Evolutionary conservation across 176 grass and related monocot genomes (phyloP).

Genomic region (Chloris gayana): DNA sequence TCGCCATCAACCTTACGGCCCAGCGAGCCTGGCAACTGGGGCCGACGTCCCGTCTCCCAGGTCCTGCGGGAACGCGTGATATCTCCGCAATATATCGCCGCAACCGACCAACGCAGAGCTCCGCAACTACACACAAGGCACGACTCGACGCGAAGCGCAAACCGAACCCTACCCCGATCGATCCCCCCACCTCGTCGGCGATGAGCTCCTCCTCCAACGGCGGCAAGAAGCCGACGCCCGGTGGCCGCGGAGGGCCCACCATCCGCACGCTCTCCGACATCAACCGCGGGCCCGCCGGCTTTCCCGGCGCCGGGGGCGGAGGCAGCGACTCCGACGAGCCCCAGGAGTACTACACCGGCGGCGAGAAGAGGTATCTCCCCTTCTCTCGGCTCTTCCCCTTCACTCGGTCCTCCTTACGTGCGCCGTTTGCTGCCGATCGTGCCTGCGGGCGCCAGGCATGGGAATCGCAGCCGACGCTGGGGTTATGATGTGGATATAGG

Average conservation of each 20-base stretch:
- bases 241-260: slow-evolving; percentile 48
- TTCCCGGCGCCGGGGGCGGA: slow-evolving; percentile 44
- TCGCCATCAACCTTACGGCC: not conserved
- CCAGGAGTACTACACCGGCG: slow-evolving; percentile 97
- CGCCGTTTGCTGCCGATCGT: slow-evolving; percentile 31
- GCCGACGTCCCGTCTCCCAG: not conserved
- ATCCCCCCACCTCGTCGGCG: slow-evolving; percentile 20
- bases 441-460: slow-evolving; percentile 8
- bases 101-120: not conserved
- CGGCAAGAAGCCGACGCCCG: slow-evolving; percentile 51
- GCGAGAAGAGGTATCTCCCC: slow-evolving; percentile 79
- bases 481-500: not conserved
- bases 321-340: slow-evolving; percentile 76
- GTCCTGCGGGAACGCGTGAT: not conserved
- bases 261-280: slow-evolving; percentile 93
- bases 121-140: not conserved
- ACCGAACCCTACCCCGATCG: slow-evolving; percentile 37
- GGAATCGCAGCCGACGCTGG: not conserved
- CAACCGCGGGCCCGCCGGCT: slow-evolving; percentile 57
- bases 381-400: not conserved
- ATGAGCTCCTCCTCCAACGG: slow-evolving; percentile 61
- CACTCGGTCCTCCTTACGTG: not conserved
- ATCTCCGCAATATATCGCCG: slow-evolving; percentile 8
- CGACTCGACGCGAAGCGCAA: slow-evolving; percentile 7
- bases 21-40: not conserved